Percentiles rank a stretch among this genome's conserved stretches.
Conservation (phyloP, 2,329 filamentous ascomycete species). For the Neofusicoccum kwambonambiense region DNA sequence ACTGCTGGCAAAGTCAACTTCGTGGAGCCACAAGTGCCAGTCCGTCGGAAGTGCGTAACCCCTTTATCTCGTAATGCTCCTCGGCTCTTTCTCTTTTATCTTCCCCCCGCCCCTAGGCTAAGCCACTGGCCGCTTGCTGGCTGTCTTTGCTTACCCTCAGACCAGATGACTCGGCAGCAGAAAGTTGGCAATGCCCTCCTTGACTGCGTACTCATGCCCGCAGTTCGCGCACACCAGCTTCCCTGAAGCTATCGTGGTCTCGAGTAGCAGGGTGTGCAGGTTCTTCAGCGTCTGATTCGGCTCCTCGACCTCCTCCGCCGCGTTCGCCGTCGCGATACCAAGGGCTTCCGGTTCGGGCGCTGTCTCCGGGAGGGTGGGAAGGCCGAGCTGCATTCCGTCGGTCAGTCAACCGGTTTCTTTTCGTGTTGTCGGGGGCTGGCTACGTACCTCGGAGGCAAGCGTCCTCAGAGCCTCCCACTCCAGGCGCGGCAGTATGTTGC, state of each 20-base stretch:
- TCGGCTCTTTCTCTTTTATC: no score
- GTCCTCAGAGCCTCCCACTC: conserved; percentile 81
- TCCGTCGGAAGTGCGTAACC: no score
- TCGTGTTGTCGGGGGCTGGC: not conserved
- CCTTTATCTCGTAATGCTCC: no score
- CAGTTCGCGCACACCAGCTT: conserved; percentile 89
- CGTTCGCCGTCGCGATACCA: conserved; percentile 21
- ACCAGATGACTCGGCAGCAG: conserved; percentile 90
- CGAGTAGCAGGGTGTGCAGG: conserved; percentile 76
- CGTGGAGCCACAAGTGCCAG: no score
- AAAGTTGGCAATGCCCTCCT: conserved; percentile 97
- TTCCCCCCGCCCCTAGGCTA: no score
- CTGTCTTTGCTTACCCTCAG: conserved; percentile 25
- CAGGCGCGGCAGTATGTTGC: conserved; percentile 80
- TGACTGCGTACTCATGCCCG: conserved; percentile 89
- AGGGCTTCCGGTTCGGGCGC: conserved; percentile 25
- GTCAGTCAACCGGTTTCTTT: not conserved
- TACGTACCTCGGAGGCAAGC: conserved; percentile 70
- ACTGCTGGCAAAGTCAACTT: no score
- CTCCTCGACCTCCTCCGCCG: conserved; percentile 45
- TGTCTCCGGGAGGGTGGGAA: conserved; percentile 64
- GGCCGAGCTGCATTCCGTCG: conserved; percentile 63
- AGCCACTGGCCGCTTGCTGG: no score
- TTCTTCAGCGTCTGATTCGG: conserved; percentile 69
- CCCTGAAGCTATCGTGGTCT: conserved; percentile 87